Evolutionary conservation across 768 basidiomycete genomes (phyloP), one percentile per base, ranked within the genome.

Genomic region (Dioszegia hungarica): DNA sequence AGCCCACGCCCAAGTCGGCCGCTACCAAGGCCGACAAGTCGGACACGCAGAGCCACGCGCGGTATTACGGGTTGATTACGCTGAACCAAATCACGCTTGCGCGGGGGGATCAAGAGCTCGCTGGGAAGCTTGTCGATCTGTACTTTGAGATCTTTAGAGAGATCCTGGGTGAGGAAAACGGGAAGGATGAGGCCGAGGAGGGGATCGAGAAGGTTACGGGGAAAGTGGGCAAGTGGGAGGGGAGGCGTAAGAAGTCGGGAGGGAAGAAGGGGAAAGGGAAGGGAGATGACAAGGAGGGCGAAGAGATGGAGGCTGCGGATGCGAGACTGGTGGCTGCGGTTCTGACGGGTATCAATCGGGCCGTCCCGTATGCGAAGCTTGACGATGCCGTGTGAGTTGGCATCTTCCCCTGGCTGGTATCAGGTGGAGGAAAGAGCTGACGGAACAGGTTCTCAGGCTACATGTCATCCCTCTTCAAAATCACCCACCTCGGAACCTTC

Each of bases 141-240:
- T 97, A 98, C 77, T 99, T 98, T 68, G 87, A 92, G 78, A 82
- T 97, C 70, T 99, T 99, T 80, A 81, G 85, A 67, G 90, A 90
- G 65, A 78, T 95, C 10, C 81, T 98, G 2, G 87, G 89, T 0
- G 66, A 64, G 15, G 54, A 59, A 11, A 37, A 22, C 0, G 49
- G 19, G 3, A 54, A 48, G 19, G 60, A 56, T 17, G 68, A 73
- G 3, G 54, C 37, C 48, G 69, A 64, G 15, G 78, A 68, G 37
- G 56, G 45, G 27, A 67, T 75, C 8, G 79, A 78, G 59, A 79
- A 73, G 47, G 80, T 78, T 33, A 64, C 67, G 43, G 74, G 75
- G 10, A 72, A 77, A 57, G 72, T 74, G 3, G 71, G 70, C 10
- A 74, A 74, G 45, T 81, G 67, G 78, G 49, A 78, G 45, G 74